Conservation (phyloP, 192 early-diverging fungal species). For the Gonapodya prolifera region DNA sequence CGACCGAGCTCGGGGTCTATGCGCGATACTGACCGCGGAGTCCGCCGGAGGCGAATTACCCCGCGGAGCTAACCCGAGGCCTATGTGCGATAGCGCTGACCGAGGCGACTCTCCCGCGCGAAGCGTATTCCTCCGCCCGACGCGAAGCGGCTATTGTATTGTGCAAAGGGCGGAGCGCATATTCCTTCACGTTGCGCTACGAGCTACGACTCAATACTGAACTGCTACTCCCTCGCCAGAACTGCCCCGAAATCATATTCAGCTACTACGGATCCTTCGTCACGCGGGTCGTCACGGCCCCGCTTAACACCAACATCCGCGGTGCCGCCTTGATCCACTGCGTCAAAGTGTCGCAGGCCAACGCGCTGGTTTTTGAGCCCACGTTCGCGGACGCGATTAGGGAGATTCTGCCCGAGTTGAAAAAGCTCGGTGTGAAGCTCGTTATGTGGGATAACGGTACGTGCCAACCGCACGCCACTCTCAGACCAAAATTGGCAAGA, state of each 20-base stretch:
- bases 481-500: too few relatives aligned
- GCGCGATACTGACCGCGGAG: too few relatives aligned
- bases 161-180: too few relatives aligned
- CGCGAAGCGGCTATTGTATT: too few relatives aligned
- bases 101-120: too few relatives aligned
- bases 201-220: too few relatives aligned
- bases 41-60: too few relatives aligned
- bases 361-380: neutral
- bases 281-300: neutral
- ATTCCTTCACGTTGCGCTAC: too few relatives aligned
- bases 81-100: too few relatives aligned
- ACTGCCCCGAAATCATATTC: slow-evolving; percentile 1
- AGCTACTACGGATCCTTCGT: neutral
- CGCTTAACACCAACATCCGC: neutral
- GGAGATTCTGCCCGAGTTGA: neutral
- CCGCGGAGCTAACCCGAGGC: too few relatives aligned
- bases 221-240: neutral
- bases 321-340: neutral
- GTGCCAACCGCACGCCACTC: neutral
- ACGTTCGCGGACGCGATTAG: neutral
- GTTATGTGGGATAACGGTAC: neutral
- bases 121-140: too few relatives aligned
- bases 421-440: neutral
- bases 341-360: neutral
- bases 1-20: too few relatives aligned